Conservation (phyloP, 208 protist species). For the Crithidia acanthocephali region DNA sequence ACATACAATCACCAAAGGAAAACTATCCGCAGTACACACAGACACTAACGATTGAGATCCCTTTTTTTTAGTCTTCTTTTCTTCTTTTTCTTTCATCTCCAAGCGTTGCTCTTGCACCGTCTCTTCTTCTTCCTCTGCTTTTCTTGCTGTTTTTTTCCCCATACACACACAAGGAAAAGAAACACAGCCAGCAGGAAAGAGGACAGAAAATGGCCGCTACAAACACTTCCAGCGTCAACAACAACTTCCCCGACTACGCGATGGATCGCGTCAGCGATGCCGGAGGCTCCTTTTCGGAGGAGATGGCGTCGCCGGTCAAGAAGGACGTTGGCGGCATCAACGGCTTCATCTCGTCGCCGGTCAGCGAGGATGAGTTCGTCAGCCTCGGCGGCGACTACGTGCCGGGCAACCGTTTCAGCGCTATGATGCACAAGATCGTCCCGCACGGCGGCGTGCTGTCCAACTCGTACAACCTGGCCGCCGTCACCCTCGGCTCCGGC, state of each 20-base stretch:
- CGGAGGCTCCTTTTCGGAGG: slow-evolving; percentile 5
- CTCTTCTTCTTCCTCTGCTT: slow-evolving; percentile 2
- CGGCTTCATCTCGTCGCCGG: slow-evolving; percentile 5
- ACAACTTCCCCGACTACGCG: slow-evolving; percentile 5
- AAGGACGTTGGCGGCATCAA: background rate
- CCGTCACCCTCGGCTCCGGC: slow-evolving; percentile 79
- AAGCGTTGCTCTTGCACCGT: background rate
- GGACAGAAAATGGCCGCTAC: background rate
- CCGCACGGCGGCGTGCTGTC: slow-evolving; percentile 75
- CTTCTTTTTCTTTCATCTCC: background rate
- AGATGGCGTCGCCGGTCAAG: slow-evolving; percentile 8
- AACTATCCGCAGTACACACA: background rate
- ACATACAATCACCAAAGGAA: too few species aligned
- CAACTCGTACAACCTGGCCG: slow-evolving; percentile 75
- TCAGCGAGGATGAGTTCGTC: slow-evolving; percentile 22
- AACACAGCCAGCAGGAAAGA: background rate
- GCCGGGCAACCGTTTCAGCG: slow-evolving; percentile 38
- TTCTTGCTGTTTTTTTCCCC: background rate
- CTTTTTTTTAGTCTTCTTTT: background rate
- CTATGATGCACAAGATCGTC: slow-evolving; percentile 52
- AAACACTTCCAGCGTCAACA: background rate
- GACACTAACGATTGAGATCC: background rate
- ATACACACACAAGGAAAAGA: slow-evolving; percentile 1
- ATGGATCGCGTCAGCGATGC: slow-evolving; percentile 14
- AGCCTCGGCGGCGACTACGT: slow-evolving; percentile 34